Percentiles rank a stretch among this genome's conserved stretches.
Evolutionary conservation across 345 rosid species (phyloP).

Genomic region (Salix viminalis): DNA sequence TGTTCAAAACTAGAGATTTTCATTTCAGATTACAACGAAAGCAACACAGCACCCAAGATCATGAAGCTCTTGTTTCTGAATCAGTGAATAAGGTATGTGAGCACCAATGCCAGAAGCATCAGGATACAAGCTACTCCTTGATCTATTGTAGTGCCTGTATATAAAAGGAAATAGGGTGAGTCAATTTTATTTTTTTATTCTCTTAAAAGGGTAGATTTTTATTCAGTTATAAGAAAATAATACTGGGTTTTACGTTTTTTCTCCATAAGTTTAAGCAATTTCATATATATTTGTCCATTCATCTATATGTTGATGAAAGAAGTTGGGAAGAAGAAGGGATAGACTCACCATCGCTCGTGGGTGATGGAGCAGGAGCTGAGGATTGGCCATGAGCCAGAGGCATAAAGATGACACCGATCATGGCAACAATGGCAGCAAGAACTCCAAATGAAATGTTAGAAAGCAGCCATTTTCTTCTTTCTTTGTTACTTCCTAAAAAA

Average conservation of each 20-base stretch:
- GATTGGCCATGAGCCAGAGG: conserved; percentile 16
- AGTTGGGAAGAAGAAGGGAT: not conserved
- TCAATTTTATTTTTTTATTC: too few relatives aligned
- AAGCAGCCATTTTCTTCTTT: conserved; percentile 1
- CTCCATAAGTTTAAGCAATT: not conserved
- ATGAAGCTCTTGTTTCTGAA: not conserved
- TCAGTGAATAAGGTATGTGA: conserved; percentile 24
- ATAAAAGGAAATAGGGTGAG: not conserved
- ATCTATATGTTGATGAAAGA: not conserved
- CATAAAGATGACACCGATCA: not conserved
- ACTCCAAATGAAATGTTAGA: not conserved
- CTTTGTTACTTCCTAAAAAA: not conserved
- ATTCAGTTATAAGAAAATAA: too few relatives aligned
- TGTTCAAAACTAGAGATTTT: too few relatives aligned
- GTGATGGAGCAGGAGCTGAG: conserved; percentile 23
- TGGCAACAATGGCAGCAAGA: not conserved
- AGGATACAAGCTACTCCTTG: conserved; percentile 26
- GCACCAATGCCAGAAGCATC: conserved; percentile 27
- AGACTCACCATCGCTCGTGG: conserved; percentile 19
- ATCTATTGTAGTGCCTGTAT: conserved; percentile 21
- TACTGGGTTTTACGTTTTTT: not conserved
- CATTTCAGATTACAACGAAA: too few relatives aligned
- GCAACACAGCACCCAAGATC: not conserved
- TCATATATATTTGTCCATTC: not conserved
- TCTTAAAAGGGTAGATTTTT: too few relatives aligned